These are phyloP conservation scores for Penicillium crystallinum DNA, from an alignment of 495 filamentous ascomycete genomes.

Conservation along the genomic window DNA sequence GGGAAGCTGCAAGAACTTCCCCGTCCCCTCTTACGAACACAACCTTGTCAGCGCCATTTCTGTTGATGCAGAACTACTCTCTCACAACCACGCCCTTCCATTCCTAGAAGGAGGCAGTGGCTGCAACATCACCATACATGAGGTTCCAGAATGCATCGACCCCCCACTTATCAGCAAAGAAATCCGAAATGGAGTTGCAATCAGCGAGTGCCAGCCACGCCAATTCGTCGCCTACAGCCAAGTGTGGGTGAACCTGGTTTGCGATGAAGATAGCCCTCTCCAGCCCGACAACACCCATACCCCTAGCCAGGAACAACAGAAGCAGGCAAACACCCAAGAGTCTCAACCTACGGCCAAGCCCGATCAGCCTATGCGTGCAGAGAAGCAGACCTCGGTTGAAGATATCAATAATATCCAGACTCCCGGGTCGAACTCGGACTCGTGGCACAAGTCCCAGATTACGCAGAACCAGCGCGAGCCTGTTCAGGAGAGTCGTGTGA, in stretches of 20 bases:
- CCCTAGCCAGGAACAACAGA: background rate
- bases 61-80: conserved; percentile 27
- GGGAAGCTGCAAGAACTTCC: conserved; percentile 27
- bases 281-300: background rate
- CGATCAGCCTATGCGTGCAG: conserved; percentile 6
- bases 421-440: conserved; percentile 20
- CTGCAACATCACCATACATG: conserved; percentile 37
- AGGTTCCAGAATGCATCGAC: conserved; percentile 33
- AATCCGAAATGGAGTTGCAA: conserved; percentile 19
- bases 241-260: conserved; percentile 34
- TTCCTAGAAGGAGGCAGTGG: conserved; percentile 11
- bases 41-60: conserved; percentile 28
- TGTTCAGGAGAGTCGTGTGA: conserved; percentile 17
- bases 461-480: conserved; percentile 14
- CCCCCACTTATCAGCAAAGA: conserved; percentile 24
- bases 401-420: conserved; percentile 16
- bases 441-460: conserved; percentile 16
- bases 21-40: conserved; percentile 25
- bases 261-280: conserved; percentile 11
- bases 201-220: conserved; percentile 26
- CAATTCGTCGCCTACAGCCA: conserved; percentile 25
- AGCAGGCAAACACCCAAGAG: conserved; percentile 2
- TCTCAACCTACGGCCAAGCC: background rate
- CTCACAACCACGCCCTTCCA: conserved; percentile 8
- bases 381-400: conserved; percentile 5